phyloP scores from a whole-genome alignment of 2,329 filamentous ascomycete genomes.

The Talaromyces sp. region DNA sequence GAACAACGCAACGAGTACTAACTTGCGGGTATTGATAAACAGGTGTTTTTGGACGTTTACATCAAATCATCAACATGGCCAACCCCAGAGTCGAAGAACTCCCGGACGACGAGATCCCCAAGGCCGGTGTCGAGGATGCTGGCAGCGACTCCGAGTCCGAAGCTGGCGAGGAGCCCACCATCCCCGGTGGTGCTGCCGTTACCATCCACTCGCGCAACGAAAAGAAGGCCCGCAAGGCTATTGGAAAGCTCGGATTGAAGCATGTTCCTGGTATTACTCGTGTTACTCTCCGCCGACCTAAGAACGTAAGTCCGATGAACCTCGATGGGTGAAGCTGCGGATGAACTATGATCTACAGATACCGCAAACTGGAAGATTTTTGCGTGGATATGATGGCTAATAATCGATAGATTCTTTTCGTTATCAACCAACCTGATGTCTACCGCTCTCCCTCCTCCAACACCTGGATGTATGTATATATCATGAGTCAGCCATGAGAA shows the following conservation, averaged over 20 bases:
- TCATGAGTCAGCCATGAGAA: not conserved
- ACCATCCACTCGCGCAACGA: slow-evolving; percentile 98
- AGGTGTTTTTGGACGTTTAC: not conserved
- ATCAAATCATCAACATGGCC: slow-evolving; percentile 64
- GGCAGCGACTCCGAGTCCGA: slow-evolving; percentile 51
- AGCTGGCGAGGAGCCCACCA: slow-evolving; percentile 57
- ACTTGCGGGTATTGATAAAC: not conserved
- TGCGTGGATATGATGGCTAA: not conserved
- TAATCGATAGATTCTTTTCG: slow-evolving; percentile 80
- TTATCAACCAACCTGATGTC: slow-evolving; percentile 99
- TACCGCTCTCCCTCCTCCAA: slow-evolving; percentile 99
- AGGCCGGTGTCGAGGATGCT: slow-evolving; percentile 74
- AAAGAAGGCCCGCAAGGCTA: slow-evolving; percentile 99
- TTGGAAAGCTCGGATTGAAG: slow-evolving; percentile 96
- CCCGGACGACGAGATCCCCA: slow-evolving; percentile 79
- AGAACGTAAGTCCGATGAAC: slow-evolving; percentile 71
- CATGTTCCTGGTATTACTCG: slow-evolving; percentile 96
- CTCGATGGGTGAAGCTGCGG: slow-evolving; percentile 16
- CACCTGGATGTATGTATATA: slow-evolving; percentile 87
- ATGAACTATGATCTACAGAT: too few relatives aligned
- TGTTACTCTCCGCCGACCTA: slow-evolving; percentile 95
- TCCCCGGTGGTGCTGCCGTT: slow-evolving; percentile 81
- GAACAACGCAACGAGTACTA: slow-evolving; percentile 4
- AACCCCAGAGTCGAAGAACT: slow-evolving; percentile 98
- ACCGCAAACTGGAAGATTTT: not conserved